These are phyloP conservation scores for Taxawa tesnikishii DNA, from an alignment of 2,329 filamentous ascomycete genomes.

Conservation along the genomic window DNA sequence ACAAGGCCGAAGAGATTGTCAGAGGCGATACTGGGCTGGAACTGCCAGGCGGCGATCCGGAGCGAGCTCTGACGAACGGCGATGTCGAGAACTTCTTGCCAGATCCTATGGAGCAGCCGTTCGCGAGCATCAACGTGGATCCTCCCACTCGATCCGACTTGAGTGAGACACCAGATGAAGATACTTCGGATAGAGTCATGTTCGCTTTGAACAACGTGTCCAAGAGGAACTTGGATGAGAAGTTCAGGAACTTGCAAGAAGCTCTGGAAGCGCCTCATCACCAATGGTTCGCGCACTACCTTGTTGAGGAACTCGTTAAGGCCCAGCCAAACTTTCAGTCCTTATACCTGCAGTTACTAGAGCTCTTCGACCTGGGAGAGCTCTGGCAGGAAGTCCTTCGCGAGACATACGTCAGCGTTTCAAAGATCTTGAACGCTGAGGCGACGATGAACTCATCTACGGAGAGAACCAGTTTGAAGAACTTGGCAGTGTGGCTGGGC, in stretches of 20 bases:
- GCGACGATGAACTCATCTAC: slow-evolving; percentile 70
- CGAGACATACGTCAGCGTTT: slow-evolving; percentile 80
- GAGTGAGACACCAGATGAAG: slow-evolving; percentile 73
- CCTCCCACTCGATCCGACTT: slow-evolving; percentile 48
- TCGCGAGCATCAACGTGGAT: slow-evolving; percentile 68
- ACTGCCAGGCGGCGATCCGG: slow-evolving; percentile 1
- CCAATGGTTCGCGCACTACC: slow-evolving; percentile 91
- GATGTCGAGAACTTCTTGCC: slow-evolving; percentile 48
- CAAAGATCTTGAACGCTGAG: slow-evolving; percentile 82
- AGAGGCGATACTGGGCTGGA: slow-evolving; percentile 50
- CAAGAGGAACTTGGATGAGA: slow-evolving; percentile 71
- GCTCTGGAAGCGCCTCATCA: slow-evolving; percentile 71
- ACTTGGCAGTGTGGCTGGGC: slow-evolving; percentile 86
- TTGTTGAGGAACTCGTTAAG: slow-evolving; percentile 93
- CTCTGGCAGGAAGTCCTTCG: slow-evolving; percentile 84
- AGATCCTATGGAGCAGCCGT: slow-evolving; percentile 57
- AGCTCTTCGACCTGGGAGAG: slow-evolving; percentile 63
- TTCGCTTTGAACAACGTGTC: slow-evolving; percentile 97
- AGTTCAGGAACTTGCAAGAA: slow-evolving; percentile 69
- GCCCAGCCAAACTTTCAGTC: slow-evolving; percentile 94
- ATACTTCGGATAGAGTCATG: slow-evolving; percentile 82
- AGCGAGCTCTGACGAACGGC: slow-evolving; percentile 49
- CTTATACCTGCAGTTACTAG: slow-evolving; percentile 81
- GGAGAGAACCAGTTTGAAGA: slow-evolving; percentile 82
- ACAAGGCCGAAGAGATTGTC: slow-evolving; percentile 70